Evolutionary conservation across 257 asterid genomes (phyloP), one percentile per base, ranked within the genome.

Genomic region (Nicotiana benthamiana): DNA sequence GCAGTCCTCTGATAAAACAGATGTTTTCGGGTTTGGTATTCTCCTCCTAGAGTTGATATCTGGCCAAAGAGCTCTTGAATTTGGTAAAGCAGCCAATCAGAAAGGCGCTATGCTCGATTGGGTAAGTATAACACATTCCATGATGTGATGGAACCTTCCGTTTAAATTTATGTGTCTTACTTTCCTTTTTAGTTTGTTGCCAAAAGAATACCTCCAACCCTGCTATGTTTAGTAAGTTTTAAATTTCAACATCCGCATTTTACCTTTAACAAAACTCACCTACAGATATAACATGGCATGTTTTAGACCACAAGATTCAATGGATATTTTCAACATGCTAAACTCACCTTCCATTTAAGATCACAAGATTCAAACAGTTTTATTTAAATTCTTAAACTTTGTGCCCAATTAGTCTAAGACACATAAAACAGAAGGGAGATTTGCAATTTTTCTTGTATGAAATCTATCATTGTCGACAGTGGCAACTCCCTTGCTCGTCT

Each of bases 61-160:
- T n/a, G 99, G 99, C 15, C 97, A 88, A 82, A 92, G 99, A 82
- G 98, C 99, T 66, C 85, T 95, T 9, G 99, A 95, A 75, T 95
- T 95, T 79, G 97, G 98, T 24, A 93, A 93, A 89, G 91, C 95
- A 12, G 95, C 95, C 27, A 89, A 89, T 74, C 94, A 91, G 94
- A 95, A 90, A 88, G 98, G 97, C 72, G 97, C 93, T 32, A 93
- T 93, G 97, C 96, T 95, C 57, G 99, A 95, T 80, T 95, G 99
- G 99, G 99, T 96, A 81, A 89, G 93, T 68, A 78, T 48, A 18
- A 70, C 22, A n/a, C 9, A 48, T 40, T 26, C 53, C 28, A n/a
- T 10, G 22, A 20, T 40, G 56, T 68, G 57, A 5, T 24, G 7
- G 40, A 40, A 68, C 10, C 28, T 22, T 34, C 15, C 28, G 9